Percentiles rank a stretch among this genome's conserved stretches.
These are phyloP conservation scores for Alternaria sp. DNA, from an alignment of 2,329 filamentous ascomycete genomes.

Conservation along the genomic window DNA sequence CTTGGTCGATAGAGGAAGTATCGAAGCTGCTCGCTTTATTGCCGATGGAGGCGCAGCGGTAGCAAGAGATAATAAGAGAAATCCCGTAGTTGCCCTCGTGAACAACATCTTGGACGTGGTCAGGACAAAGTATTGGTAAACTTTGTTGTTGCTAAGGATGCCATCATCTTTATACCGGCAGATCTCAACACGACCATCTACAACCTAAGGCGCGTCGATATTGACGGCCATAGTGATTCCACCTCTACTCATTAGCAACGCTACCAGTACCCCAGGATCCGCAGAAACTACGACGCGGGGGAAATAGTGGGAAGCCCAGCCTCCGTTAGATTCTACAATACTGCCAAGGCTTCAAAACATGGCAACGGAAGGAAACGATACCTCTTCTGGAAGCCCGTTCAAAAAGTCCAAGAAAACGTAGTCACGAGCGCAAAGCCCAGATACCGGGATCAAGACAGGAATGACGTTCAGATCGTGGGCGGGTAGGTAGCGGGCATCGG, in stretches of 20 bases:
- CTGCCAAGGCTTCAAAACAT: background rate
- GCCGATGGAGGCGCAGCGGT: constrained; percentile 27
- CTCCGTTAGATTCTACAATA: too few species aligned
- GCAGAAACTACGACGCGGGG: background rate
- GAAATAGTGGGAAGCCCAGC: background rate
- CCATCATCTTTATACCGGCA: background rate
- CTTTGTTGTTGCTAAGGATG: rapidly evolving
- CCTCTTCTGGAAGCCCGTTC: constrained; percentile 11
- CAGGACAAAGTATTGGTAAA: background rate
- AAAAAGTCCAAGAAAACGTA: background rate
- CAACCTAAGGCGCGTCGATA: background rate
- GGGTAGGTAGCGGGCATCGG: constrained; percentile 36
- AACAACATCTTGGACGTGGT: background rate
- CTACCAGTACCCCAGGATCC: background rate
- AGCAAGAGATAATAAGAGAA: constrained; percentile 27
- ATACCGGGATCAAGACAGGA: background rate
- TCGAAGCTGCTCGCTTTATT: constrained; percentile 28
- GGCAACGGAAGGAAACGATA: constrained; percentile 4
- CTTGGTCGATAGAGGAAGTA: constrained; percentile 42
- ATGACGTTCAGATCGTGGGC: constrained; percentile 13
- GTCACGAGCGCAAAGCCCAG: background rate
- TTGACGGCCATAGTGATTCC: constrained; percentile 4
- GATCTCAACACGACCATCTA: background rate
- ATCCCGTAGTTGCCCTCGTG: constrained; percentile 1
- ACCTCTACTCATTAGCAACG: background rate